phyloP scores from a whole-genome alignment of 768 basidiomycete species.

The Leccinum incarnatum region DNA sequence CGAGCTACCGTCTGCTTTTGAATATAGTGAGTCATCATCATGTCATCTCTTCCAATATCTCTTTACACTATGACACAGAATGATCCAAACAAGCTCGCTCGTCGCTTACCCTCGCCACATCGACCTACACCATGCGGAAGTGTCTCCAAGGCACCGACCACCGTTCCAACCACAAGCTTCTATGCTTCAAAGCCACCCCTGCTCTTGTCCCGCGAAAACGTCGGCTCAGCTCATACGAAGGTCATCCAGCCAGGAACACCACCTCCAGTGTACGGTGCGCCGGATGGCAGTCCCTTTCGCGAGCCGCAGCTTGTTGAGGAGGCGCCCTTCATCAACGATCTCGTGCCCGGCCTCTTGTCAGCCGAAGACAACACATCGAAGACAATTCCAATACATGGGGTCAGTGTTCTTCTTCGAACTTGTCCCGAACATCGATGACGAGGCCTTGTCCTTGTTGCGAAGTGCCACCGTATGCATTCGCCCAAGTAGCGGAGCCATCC shows the following conservation, averaged over 20 bases:
- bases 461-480: conserved; percentile 17
- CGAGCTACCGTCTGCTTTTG: too few relatives aligned
- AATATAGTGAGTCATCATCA: too few relatives aligned
- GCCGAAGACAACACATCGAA: conserved; percentile 22
- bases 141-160: conserved; percentile 25
- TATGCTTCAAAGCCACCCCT: conserved; percentile 35
- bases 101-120: conserved; percentile 36
- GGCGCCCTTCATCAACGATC: conserved; percentile 33
- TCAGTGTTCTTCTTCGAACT: conserved; percentile 60
- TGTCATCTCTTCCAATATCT: conserved; percentile 2
- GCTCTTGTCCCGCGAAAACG: conserved; percentile 33
- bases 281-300: conserved; percentile 37
- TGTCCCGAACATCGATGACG: conserved; percentile 58
- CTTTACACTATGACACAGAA: conserved; percentile 43
- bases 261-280: conserved; percentile 26
- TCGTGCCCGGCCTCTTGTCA: conserved; percentile 40
- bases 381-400: conserved; percentile 15
- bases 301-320: conserved; percentile 57
- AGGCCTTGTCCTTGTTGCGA: conserved; percentile 33
- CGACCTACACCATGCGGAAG: conserved; percentile 41
- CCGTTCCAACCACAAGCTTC: conserved; percentile 28
- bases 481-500: conserved; percentile 27
- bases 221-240: conserved; percentile 38
- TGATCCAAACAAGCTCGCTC: conserved; percentile 39
- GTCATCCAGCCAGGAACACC: conserved; percentile 30